A percentile compares a stretch with the other conserved stretches of the same genome.
phyloP scores from a whole-genome alignment of 768 basidiomycete genomes.

The Lactarius evosmus region DNA sequence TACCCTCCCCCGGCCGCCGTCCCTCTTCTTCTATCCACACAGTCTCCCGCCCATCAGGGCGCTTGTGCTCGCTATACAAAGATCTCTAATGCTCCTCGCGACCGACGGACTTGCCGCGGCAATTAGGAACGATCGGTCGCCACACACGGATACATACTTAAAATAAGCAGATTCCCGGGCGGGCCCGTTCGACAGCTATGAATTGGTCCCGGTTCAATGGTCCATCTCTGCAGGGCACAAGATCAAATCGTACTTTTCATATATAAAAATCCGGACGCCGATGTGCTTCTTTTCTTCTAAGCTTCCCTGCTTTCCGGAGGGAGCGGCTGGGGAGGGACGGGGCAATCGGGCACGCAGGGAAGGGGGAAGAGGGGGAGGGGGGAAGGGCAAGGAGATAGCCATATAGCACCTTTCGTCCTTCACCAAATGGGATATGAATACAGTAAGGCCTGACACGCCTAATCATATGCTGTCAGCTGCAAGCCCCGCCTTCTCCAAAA shows the following conservation, averaged over 20 bases:
- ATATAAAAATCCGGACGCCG: conserved; percentile 18
- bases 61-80: neutral
- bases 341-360: neutral
- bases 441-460: neutral
- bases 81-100: conserved; percentile 16
- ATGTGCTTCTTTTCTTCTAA: conserved; percentile 14
- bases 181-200: conserved; percentile 14
- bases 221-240: conserved; percentile 1
- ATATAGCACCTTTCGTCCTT: conserved; percentile 9
- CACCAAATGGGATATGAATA: neutral
- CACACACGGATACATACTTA: conserved; percentile 17
- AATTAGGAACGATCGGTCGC: conserved; percentile 27
- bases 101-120: conserved; percentile 28
- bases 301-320: conserved; percentile 21
- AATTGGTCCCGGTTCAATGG: conserved; percentile 17
- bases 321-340: neutral
- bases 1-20: conserved; percentile 17
- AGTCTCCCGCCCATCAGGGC: conserved; percentile 4
- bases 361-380: too few species aligned
- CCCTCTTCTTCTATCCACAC: conserved; percentile 4
- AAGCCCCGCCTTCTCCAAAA: conserved; percentile 4
- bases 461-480: conserved; percentile 9
- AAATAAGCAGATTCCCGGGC: conserved; percentile 25
- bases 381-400: neutral
- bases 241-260: conserved; percentile 10